phyloP scores from a whole-genome alignment of 306 rosid genomes.

The Oemleria cerasiformis region DNA sequence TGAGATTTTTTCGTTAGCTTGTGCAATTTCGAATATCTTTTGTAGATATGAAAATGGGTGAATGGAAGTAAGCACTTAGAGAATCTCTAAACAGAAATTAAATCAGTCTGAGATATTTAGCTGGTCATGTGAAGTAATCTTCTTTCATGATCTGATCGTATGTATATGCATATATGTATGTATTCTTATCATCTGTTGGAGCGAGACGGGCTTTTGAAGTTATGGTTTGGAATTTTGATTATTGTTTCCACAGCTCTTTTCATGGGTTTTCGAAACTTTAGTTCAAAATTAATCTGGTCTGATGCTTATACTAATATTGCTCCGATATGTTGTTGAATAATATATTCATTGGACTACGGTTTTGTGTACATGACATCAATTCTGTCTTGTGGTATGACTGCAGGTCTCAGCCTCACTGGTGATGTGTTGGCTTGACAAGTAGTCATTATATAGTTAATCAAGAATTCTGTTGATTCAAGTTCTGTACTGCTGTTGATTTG shows the following conservation, averaged over 20 bases:
- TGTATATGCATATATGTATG: not conserved
- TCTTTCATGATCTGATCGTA: not conserved
- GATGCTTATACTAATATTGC: not conserved
- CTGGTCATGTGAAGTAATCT: not conserved
- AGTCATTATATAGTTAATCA: slow-evolving; percentile 39
- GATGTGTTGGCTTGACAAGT: slow-evolving; percentile 42
- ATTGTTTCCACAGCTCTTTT: not conserved
- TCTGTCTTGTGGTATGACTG: slow-evolving; percentile 41
- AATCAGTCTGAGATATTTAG: not conserved
- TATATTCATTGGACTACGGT: not conserved
- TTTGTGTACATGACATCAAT: slow-evolving; percentile 10
- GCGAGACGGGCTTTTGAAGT: not conserved
- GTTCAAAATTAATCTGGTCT: not conserved
- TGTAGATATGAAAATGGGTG: not conserved
- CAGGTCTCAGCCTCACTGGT: slow-evolving; percentile 61
- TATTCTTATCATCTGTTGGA: not conserved
- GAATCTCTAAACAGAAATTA: not conserved
- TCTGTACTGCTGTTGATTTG: slow-evolving; percentile 30
- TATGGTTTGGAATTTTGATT: no score
- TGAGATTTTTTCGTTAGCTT: not conserved
- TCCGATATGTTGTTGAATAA: not conserved
- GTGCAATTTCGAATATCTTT: not conserved
- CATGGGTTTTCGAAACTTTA: not conserved
- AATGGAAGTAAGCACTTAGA: not conserved
- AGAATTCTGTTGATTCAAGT: slow-evolving; percentile 31